These are phyloP conservation scores for Tetracladium maxilliforme DNA, from an alignment of 2,329 filamentous ascomycete genomes.

Conservation along the genomic window DNA sequence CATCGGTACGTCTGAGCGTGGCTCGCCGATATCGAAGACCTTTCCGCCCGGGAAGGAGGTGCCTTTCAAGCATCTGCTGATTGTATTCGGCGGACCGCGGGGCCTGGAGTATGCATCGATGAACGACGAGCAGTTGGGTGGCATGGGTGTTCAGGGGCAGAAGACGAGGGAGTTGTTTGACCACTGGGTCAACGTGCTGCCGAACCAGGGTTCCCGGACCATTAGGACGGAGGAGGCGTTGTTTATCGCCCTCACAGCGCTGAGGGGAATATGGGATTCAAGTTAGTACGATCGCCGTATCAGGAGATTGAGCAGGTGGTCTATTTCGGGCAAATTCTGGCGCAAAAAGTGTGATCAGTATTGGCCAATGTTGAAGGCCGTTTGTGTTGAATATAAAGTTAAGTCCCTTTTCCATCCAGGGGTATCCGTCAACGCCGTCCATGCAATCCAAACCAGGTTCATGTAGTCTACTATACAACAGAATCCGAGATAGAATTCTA, in stretches of 20 bases:
- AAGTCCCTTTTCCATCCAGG: no score
- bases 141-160: conserved; percentile 40
- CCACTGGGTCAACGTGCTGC: conserved; percentile 69
- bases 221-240: conserved; percentile 77
- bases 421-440: no score
- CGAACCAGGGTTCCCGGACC: conserved; percentile 66
- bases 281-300: no score
- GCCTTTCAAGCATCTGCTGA: conserved; percentile 54
- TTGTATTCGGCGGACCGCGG: conserved; percentile 70
- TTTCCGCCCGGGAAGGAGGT: conserved; percentile 25
- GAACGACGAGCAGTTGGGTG: conserved; percentile 40
- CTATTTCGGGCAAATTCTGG: no score
- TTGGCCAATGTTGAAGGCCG: no score
- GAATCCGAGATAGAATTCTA: no score
- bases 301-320: no score
- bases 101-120: conserved; percentile 64
- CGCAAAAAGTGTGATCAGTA: no score
- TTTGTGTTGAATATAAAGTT: no score
- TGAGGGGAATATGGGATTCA: conserved; percentile 46
- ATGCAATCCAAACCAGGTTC: no score
- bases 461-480: no score
- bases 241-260: conserved; percentile 57
- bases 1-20: conserved; percentile 69
- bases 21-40: conserved; percentile 19
- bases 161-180: conserved; percentile 64